A percentile compares a stretch with the other conserved stretches of the same genome.
phyloP scores from a whole-genome alignment of 1,139 yeast species.

The Hyphopichia pseudoburtonii region DNA sequence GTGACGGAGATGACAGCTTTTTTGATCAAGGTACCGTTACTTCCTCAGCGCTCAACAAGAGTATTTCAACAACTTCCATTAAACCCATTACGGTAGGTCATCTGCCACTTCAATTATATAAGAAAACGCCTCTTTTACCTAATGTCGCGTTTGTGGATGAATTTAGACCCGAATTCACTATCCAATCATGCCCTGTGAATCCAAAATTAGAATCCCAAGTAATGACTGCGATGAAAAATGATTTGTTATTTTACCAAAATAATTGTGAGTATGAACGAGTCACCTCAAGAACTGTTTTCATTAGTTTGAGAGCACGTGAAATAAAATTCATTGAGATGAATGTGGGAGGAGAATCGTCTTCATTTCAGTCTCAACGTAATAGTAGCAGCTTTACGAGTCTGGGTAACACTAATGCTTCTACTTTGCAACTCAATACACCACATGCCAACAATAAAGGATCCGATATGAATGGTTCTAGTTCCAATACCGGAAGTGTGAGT shows the following conservation, averaged over 20 bases:
- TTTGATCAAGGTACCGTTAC: constrained; percentile 3
- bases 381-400: neutral
- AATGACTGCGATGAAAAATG: constrained; percentile 54
- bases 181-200: constrained; percentile 51
- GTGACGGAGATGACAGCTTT: constrained; percentile 1
- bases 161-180: constrained; percentile 50
- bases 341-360: constrained; percentile 5
- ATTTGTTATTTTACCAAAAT: constrained; percentile 45
- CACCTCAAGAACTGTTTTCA: constrained; percentile 36
- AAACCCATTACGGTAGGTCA: neutral
- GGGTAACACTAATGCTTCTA: too few relatives aligned
- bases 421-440: neutral
- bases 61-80: neutral
- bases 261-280: constrained; percentile 34
- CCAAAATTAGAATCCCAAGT: constrained; percentile 55
- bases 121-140: constrained; percentile 27
- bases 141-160: constrained; percentile 52
- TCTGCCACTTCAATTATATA: neutral
- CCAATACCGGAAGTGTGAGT: neutral
- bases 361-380: neutral
- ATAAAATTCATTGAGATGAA: constrained; percentile 52
- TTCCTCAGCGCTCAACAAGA: constrained; percentile 1
- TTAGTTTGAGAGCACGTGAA: constrained; percentile 58
- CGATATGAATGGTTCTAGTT: neutral
- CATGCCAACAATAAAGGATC: neutral